Base-by-base conservation (phyloP, 352 stramenopile species). In the Phytophthora constricta region DNA sequence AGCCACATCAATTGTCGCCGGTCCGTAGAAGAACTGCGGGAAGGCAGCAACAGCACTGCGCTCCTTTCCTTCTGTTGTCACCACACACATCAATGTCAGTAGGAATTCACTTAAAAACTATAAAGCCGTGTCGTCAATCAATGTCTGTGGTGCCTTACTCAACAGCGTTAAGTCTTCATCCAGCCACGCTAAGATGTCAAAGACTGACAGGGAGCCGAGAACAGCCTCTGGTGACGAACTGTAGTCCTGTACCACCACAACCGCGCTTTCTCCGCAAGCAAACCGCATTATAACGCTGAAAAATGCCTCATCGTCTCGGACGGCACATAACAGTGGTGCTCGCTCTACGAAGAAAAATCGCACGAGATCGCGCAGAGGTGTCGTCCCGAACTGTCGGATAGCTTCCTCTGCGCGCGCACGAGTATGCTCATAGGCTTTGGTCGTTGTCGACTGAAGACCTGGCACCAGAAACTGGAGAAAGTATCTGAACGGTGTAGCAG, bases 201-300 rank as follows among this genome's bases (percentile, higher is more conserved):
- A 74, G 0, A 75, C 65, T 25, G 68, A 74, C 20, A 91, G 46
- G 31, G 47, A 68, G 0, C 82, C 84, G 0, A 89, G 74, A 22
- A 91, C 55, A 3, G 70, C 42, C 34, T 74, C 72, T 22, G 41
- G 58, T 3, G 19, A 0, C 20, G 46, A 48, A 7, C 61, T 54
- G 26, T 68, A 61, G 11, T 78, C 62, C 3, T 66, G 68, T 37
- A 86, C 43, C 33, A 91, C 79, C 22, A 76, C 77, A 10, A 88
- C 61, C 3, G 62, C 69, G 26, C 57, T 66, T 16, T 65, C 58
- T 9, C 82, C 84, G 42, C 79, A 84, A 14, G 79, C 80, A 34
- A 92, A 72, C 5, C 73, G 79, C 4, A 89, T 59, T 9, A 88
- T 62, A 2, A 85, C 50, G 28, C 81, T 89, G 68, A 89, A 91